phyloP scores from a whole-genome alignment of 2,329 filamentous ascomycete genomes.

The Teratosphaeria epicoccoides region DNA sequence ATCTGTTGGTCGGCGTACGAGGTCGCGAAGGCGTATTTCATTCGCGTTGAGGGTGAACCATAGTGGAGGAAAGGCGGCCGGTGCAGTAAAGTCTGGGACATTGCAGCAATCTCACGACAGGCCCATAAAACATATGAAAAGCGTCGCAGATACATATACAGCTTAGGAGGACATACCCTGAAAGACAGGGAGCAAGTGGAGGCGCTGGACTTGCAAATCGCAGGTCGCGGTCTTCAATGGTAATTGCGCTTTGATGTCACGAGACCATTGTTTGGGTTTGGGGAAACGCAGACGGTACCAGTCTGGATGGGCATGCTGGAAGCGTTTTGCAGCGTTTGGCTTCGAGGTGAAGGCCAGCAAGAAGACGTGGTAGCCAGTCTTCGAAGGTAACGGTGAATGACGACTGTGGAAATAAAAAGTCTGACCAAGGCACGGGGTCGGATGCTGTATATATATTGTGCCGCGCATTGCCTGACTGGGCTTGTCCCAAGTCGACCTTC shows the following conservation, averaged over 20 bases:
- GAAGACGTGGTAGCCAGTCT: not conserved
- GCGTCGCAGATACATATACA: not conserved
- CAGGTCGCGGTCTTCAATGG: not conserved
- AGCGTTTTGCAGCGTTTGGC: not conserved
- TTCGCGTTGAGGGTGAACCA: conserved; percentile 27
- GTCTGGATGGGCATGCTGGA: not conserved
- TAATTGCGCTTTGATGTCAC: not conserved
- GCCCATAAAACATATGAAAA: not conserved
- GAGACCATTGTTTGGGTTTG: not conserved
- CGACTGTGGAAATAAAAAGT: not conserved
- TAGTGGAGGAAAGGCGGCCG: not conserved
- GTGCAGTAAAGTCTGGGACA: not conserved
- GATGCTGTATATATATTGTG: not conserved
- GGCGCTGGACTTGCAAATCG: not conserved
- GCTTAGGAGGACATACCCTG: not conserved
- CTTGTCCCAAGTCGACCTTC: not conserved
- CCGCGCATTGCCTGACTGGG: not conserved
- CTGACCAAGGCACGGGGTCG: not conserved
- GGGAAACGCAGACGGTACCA: not conserved
- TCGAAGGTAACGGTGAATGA: not conserved
- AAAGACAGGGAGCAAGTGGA: not conserved
- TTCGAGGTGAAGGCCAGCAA: not conserved
- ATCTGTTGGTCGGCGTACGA: conserved; percentile 87
- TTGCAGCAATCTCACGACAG: not conserved
- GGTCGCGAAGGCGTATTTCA: conserved; percentile 59